Evolutionary conservation across 2,329 filamentous ascomycete genomes (phyloP), one percentile per base, ranked within the genome.

Genomic region (Neonectria magnoliae): DNA sequence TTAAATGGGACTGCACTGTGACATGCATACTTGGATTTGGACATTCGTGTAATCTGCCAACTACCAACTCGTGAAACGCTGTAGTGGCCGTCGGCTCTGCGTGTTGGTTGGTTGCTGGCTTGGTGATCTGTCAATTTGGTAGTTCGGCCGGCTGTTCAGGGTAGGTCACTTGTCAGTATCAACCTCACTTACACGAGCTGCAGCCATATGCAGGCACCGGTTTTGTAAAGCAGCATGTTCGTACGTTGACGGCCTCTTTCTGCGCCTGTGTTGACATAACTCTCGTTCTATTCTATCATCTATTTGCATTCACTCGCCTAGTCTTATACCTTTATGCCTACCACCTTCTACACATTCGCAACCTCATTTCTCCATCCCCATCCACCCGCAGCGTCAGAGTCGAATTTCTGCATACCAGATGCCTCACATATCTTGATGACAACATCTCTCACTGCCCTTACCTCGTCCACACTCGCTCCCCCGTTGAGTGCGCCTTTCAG

Each of bases 341-440:
- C 11, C 44, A 38, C 5, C 22, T 65, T 65, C 48, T 67, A 74
- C 16, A 74, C 62, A 18, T 57, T 73, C 2, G 70, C 72, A 64
- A 74, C 69, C 48, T 74, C 72, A 64, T 58, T 71, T 33, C 72
- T 72, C 72, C 72, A 74, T 33, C 72, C 72, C 72, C 72, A 74
- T 61, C 72, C 69, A 31, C 72, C 72, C 27, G 63, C 55, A 9
- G 63, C 64, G 29, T 70, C 52, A 6, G 66, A 54, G 10, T 62
- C 50, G 1, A 74, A 62, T 18, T 48, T 70, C 36, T 52, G 65
- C 72, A 74, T 74, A 10, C 72, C 68, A 50, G 68, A 74, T 22
- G 72, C 72, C 41, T 74, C 72, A 11, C 72, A 74, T 47, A 74
- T 74, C 52, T 54, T 66, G 7, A 74, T 72, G 1, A 74, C 70